Conservation (phyloP, 176 grass and related monocot genomes). For the Rhynchospora breviuscula region DNA sequence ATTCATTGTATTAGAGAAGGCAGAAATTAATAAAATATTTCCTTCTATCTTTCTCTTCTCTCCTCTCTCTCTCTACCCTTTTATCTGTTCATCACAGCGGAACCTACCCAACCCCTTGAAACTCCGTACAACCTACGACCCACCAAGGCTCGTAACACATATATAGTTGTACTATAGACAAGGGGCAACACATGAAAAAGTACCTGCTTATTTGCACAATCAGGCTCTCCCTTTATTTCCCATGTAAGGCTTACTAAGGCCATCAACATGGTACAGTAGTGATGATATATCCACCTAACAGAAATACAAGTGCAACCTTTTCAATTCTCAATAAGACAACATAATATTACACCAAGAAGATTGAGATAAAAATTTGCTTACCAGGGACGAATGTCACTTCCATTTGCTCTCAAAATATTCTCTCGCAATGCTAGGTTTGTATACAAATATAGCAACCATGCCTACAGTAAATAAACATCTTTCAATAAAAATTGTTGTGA, state of each 20-base stretch:
- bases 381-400: slow-evolving; percentile 85
- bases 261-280: slow-evolving; percentile 94
- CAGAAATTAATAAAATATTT: too few relatives aligned
- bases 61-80: too few relatives aligned
- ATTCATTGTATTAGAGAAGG: too few relatives aligned
- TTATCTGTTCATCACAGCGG: too few relatives aligned
- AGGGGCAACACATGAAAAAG: neutral
- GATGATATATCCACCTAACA: slow-evolving; percentile 96
- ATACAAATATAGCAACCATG: slow-evolving; percentile 69
- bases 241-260: slow-evolving; percentile 93
- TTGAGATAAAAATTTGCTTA: slow-evolving; percentile 27
- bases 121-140: too few relatives aligned
- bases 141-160: too few relatives aligned
- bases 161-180: neutral
- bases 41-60: too few relatives aligned
- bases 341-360: neutral
- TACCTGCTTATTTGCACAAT: slow-evolving; percentile 91
- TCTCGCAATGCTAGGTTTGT: slow-evolving; percentile 79
- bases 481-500: neutral
- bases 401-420: slow-evolving; percentile 71
- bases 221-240: slow-evolving; percentile 88
- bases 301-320: slow-evolving; percentile 15
- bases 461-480: slow-evolving; percentile 31
- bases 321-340: neutral
- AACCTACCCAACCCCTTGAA: too few relatives aligned